phyloP scores from a whole-genome alignment of 768 basidiomycete genomes.

The Candolleomyces eurysporus region DNA sequence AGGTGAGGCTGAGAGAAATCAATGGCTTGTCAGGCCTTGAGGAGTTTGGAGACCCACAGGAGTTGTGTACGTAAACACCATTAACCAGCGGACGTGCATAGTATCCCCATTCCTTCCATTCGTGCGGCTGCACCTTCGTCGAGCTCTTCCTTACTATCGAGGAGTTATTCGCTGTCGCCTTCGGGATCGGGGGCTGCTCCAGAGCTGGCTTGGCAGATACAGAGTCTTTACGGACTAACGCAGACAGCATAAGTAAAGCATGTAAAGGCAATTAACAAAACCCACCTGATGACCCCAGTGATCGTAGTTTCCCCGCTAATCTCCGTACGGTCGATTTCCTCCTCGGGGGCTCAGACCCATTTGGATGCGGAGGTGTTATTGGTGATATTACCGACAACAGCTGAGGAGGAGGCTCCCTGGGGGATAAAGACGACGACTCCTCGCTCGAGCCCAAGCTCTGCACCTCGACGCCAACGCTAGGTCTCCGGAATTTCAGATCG shows the following conservation, averaged over 20 bases:
- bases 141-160: not conserved
- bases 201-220: not conserved
- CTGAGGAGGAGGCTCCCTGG: not conserved
- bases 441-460: not conserved
- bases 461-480: not conserved
- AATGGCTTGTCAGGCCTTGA: not conserved
- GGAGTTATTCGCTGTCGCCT: not conserved
- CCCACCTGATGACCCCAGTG: not conserved
- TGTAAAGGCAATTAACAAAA: not conserved
- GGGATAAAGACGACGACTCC: not conserved
- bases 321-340: not conserved
- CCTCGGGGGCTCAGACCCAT: not conserved
- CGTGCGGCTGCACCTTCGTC: slow-evolving; percentile 25
- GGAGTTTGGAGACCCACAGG: slow-evolving; percentile 33
- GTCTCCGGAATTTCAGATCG: slow-evolving; percentile 8
- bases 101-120: slow-evolving; percentile 57
- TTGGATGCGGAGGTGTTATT: not conserved
- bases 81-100: slow-evolving; percentile 49
- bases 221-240: not conserved
- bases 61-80: slow-evolving; percentile 37
- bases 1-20: not conserved
- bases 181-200: not conserved
- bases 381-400: not conserved
- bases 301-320: not conserved
- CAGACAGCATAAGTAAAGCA: not conserved